Base-by-base conservation (phyloP, 768 basidiomycete species). In the Coprinopsis marcescibilis region DNA sequence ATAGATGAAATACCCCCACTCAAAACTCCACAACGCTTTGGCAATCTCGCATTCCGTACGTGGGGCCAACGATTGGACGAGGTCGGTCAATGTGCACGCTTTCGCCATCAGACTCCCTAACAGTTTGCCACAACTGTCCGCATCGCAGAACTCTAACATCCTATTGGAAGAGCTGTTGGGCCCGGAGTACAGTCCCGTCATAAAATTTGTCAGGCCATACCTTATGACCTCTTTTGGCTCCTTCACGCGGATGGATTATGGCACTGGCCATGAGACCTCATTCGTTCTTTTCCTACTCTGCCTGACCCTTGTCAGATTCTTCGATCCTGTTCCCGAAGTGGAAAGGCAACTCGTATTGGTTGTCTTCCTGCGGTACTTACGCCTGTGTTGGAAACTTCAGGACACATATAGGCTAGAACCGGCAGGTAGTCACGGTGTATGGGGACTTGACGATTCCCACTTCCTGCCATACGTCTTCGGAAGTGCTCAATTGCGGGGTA, bases 371-470 rank as follows among this genome's bases (percentile, higher is more conserved):
- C 79, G 85, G 35, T 99, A 99, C 61, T 66, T 93, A 34, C 72
- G 74, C 26, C 72, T 97, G 26, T 88, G 85, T 52, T 93, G 89
- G 80, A 76, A 75, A 47, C 72, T 97, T 13, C 93, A 97, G 61
- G 88, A 92, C 52, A 76, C 79, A 25, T 99, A 97, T 62, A 80
- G 73, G 40, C 80, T 99, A 8, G 95, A 97, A 64, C 93, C 94
- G 4, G 96, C 96, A 2, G 96, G 96, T 6, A 94, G 89, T 52
- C 94, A 97, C 60, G 96, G 96, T 3, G 95, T 97, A 0, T 99
- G 95, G 96, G 96, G 94, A 1, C 67, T 98, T 29, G 94, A 97
- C 57, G 94, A 96, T 61, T 95, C 85, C 45, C 77, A 73, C 43
- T 94, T 95, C 65, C 73, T 97, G 35, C 82, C 86, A 2, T 96